Percentiles rank a stretch among this genome's conserved stretches.
phyloP scores from a whole-genome alignment of 176 grass and related monocot species.

The Rhynchospora tenuis region DNA sequence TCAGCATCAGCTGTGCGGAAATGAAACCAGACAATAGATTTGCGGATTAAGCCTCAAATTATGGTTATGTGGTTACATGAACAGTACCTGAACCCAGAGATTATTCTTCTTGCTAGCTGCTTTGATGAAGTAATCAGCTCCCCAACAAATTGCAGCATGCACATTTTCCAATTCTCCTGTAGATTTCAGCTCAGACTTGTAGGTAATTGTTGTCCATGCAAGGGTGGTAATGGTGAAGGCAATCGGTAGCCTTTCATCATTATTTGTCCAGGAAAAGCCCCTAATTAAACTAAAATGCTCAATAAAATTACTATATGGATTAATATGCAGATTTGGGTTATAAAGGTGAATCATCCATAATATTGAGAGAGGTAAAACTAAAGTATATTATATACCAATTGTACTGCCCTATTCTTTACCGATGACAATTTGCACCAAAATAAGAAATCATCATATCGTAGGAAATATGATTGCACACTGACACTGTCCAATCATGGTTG shows the following conservation, averaged over 20 bases:
- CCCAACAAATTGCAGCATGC: slow-evolving; percentile 62
- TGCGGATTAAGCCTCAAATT: background rate
- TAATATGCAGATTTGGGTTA: no score
- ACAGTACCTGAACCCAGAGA: slow-evolving; percentile 87
- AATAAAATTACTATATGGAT: no score
- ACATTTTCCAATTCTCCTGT: slow-evolving; percentile 57
- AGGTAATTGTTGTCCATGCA: slow-evolving; percentile 69
- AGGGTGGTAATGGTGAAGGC: slow-evolving; percentile 90
- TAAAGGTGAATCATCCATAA: no score
- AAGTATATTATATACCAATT: no score
- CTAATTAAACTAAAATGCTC: no score
- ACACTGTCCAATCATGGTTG: no score
- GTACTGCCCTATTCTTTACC: no score
- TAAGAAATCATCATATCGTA: no score
- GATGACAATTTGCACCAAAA: no score
- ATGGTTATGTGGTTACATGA: background rate
- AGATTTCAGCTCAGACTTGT: slow-evolving; percentile 44
- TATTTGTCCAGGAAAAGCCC: no score
- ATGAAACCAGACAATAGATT: background rate
- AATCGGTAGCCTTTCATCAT: slow-evolving; percentile 64
- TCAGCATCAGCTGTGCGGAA: background rate
- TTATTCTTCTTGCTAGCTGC: slow-evolving; percentile 54
- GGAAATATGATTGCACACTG: no score
- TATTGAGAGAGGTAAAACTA: no score
- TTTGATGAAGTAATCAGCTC: slow-evolving; percentile 86